Evolutionary conservation across 1,284 basidiomycete genomes (phyloP).

Genomic region (Fomitopsis pinicola): DNA sequence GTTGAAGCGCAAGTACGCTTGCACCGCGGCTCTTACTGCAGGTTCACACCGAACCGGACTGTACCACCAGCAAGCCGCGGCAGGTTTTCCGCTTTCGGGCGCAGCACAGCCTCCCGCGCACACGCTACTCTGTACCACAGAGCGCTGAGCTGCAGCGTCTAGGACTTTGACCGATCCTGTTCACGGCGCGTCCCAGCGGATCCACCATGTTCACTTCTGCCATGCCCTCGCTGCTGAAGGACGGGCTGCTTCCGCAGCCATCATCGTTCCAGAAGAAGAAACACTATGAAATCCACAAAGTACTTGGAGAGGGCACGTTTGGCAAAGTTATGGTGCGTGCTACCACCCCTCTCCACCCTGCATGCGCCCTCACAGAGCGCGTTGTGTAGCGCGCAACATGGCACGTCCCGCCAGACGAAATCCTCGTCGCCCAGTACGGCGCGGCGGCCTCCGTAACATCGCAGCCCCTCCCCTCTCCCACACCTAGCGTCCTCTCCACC

Average conservation of each 20-base stretch:
- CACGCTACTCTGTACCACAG: not conserved
- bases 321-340: slow-evolving; percentile 76
- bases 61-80: not conserved
- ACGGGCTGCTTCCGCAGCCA: slow-evolving; percentile 70
- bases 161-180: no score
- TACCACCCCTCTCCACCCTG: not conserved
- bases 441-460: slow-evolving; percentile 34
- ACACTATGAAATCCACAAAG: slow-evolving; percentile 67
- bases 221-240: slow-evolving; percentile 11
- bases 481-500: not conserved
- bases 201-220: not conserved
- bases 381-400: slow-evolving; percentile 57
- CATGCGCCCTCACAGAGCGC: not conserved
- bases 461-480: slow-evolving; percentile 4
- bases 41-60: not conserved
- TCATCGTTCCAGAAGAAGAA: slow-evolving; percentile 84
- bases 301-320: slow-evolving; percentile 80
- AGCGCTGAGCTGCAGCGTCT: not conserved
- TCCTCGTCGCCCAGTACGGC: slow-evolving; percentile 52
- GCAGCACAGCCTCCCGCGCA: not conserved
- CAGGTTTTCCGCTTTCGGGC: not conserved
- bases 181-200: not conserved
- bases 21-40: not conserved
- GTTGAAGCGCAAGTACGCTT: not conserved
- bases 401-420: slow-evolving; percentile 62